Conservation (phyloP, 192 early-diverging fungal species). For the Backusella mclennaniae region DNA sequence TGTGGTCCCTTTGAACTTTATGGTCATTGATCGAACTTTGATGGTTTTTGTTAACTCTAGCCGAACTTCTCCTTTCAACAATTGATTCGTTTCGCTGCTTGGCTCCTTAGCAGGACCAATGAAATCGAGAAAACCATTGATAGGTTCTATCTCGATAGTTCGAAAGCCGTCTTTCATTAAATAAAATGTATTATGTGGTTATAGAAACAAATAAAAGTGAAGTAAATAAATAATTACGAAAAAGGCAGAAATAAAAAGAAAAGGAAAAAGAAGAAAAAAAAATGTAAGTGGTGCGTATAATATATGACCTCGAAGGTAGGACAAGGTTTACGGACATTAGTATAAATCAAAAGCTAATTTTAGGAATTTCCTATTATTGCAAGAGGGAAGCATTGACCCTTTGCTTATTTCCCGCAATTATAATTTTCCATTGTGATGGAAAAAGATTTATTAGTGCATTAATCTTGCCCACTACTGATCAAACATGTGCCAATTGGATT, state of each 20-base stretch:
- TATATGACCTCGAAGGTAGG: neutral
- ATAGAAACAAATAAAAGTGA: neutral
- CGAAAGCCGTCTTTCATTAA: neutral
- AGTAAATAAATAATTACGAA: neutral
- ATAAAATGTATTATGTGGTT: neutral
- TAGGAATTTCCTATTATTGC: neutral
- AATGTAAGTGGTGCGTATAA: neutral
- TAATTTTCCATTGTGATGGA: neutral
- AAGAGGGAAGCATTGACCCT: neutral
- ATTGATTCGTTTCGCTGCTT: neutral
- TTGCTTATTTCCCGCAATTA: neutral
- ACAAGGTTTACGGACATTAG: constrained; percentile 3
- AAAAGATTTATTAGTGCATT: neutral
- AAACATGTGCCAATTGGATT: constrained; percentile 6
- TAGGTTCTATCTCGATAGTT: neutral
- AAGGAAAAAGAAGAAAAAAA: neutral
- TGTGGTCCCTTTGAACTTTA: constrained; percentile 35
- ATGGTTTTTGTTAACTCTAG: constrained; percentile 23
- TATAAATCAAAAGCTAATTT: constrained; percentile 1
- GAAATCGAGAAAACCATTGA: constrained; percentile 3
- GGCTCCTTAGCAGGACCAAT: neutral
- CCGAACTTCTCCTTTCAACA: constrained; percentile 20
- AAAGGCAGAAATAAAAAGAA: neutral
- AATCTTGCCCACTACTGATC: neutral
- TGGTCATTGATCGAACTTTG: constrained; percentile 22